Percentiles rank a stretch among this genome's conserved stretches.
Conservation (phyloP, 306 rosid species). For the Cucumis melo region DNA sequence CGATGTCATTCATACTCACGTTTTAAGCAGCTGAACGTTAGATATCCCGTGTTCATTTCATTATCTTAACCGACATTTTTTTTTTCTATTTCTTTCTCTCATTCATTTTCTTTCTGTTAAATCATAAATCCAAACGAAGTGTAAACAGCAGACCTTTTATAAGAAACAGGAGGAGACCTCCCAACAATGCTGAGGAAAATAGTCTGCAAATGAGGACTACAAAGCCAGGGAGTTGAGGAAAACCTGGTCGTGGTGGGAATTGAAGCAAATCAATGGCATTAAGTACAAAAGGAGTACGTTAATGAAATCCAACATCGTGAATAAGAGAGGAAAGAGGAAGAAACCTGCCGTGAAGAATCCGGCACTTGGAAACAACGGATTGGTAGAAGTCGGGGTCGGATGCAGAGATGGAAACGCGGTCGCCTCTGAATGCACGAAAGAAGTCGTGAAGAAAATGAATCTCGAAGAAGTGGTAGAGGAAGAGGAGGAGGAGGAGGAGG, state of each 20-base stretch:
- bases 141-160: conserved; percentile 33
- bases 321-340: neutral
- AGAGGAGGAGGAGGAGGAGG: neutral
- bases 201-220: conserved; percentile 81
- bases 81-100: neutral
- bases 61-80: neutral
- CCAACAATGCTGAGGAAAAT: conserved; percentile 52
- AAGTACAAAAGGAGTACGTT: neutral
- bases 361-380: conserved; percentile 67
- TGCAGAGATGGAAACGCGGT: conserved; percentile 31
- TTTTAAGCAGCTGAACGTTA: neutral
- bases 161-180: conserved; percentile 53
- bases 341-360: conserved; percentile 54
- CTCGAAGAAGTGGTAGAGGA: conserved; percentile 63
- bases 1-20: neutral
- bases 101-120: neutral
- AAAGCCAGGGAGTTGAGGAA: conserved; percentile 66
- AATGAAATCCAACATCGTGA: neutral
- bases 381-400: conserved; percentile 37
- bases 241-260: conserved; percentile 20
- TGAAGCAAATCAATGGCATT: neutral
- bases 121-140: neutral
- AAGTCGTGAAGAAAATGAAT: conserved; percentile 49
- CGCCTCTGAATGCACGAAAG: conserved; percentile 44
- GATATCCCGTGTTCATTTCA: neutral